phyloP scores from a whole-genome alignment of 148 eudicot species.

The Drosera capensis region DNA sequence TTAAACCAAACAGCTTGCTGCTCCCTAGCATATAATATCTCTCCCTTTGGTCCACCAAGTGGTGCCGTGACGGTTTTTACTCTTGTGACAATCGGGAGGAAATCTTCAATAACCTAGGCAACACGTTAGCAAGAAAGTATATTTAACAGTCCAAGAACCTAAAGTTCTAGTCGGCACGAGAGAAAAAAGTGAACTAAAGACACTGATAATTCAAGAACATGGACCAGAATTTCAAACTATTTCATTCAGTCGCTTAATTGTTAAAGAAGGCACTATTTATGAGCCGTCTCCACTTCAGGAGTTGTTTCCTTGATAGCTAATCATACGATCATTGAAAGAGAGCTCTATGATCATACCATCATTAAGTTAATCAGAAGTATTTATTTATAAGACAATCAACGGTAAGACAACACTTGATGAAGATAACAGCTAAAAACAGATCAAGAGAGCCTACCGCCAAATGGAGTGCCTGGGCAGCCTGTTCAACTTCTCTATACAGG shows the following conservation, averaged over 20 bases:
- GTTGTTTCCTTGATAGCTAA: no score
- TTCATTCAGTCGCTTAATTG: no score
- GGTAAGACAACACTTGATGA: background rate
- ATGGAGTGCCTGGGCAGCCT: conserved; percentile 60
- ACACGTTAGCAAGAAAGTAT: background rate
- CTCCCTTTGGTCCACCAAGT: conserved; percentile 81
- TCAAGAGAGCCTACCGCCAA: conserved; percentile 69
- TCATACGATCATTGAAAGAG: no score
- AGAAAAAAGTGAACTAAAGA: no score
- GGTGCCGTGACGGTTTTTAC: conserved; percentile 68
- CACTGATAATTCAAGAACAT: no score
- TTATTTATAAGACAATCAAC: no score
- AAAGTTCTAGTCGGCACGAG: no score
- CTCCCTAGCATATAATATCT: conserved; percentile 81
- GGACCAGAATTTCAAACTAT: no score
- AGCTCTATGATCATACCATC: no score
- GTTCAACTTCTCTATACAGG: conserved; percentile 59
- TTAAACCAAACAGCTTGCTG: conserved; percentile 96
- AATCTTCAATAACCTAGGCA: conserved; percentile 73
- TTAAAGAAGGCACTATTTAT: no score
- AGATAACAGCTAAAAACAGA: conserved; percentile 7
- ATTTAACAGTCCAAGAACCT: conserved; percentile 1
- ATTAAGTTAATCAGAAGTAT: no score
- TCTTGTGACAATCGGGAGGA: conserved; percentile 72
- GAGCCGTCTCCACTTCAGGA: no score